Evolutionary conservation across 495 filamentous ascomycete species (phyloP), one percentile per base, ranked within the genome.

Genomic region (Margaritispora aquatica): DNA sequence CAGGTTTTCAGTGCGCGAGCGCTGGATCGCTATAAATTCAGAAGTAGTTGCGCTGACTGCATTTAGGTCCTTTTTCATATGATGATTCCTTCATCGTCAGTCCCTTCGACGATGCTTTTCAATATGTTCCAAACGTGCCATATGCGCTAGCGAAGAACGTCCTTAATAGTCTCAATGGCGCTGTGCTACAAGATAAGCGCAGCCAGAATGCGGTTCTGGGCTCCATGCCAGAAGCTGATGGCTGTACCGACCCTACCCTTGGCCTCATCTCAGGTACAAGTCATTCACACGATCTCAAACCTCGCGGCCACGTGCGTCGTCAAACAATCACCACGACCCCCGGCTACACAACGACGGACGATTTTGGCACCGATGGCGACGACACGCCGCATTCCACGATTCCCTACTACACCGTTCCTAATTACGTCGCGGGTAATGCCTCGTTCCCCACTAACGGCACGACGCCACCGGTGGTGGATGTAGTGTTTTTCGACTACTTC

Each of bases 401-500:
- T 23, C 66, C 74, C 5, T 81, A 81, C 65, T 89, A 88, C 70
- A 63, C 72, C 1, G 77, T 89, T 10, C 89, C 88, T 11, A 89
- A 89, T 64, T 86, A 83, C 65, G 81, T 91, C 56, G 82, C 84
- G 62, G 72, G 82, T 0, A 67, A 79, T 41, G 74, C 81, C 22
- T 74, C 70, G 19, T 82, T 84, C 52, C 66, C 76, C 17, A 63
- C 63, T 3, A 63, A 67, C 20, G 73, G 71, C 0, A 66, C 67
- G 2, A 78, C 62, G 55, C 54, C 87, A 0, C 77, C 83, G 58
- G 78, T 63, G 0, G 83, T 93, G 9, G 89, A 93, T 69, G 64
- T 95, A 10, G 79, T 92, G 36, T 95, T 89, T 70, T 78, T 89
- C 55, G 88, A 91, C 62, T 93, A 90, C 66, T 84, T 89, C 62